Conservation (phyloP, 1,139 yeast genomes). For the Pichia sp. region DNA sequence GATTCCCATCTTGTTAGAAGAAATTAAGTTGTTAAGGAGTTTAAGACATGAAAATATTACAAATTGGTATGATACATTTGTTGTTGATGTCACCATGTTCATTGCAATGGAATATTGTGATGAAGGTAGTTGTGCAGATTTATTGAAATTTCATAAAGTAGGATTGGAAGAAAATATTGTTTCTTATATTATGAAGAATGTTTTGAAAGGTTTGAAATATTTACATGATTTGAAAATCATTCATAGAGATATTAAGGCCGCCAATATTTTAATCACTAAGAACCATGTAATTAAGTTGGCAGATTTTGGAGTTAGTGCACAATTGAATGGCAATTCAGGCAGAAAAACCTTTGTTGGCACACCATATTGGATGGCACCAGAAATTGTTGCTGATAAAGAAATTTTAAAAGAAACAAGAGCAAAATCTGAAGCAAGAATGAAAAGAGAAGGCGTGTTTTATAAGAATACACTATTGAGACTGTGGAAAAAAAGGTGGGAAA, state of each 20-base stretch:
- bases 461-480: slow-evolving; percentile 8
- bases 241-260: slow-evolving; percentile 84
- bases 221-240: slow-evolving; percentile 66
- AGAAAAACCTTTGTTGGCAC: slow-evolving; percentile 81
- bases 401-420: slow-evolving; percentile 8
- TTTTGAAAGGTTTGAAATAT: slow-evolving; percentile 60
- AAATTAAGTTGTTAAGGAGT: slow-evolving; percentile 64
- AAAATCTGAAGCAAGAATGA: slow-evolving; percentile 10
- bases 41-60: slow-evolving; percentile 62
- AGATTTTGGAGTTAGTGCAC: slow-evolving; percentile 86
- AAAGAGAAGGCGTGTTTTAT: slow-evolving; percentile 8
- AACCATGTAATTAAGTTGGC: slow-evolving; percentile 64
- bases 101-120: slow-evolving; percentile 91
- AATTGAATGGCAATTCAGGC: slow-evolving; percentile 53
- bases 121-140: slow-evolving; percentile 83
- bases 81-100: slow-evolving; percentile 65
- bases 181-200: slow-evolving; percentile 52
- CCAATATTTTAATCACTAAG: slow-evolving; percentile 64
- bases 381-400: slow-evolving; percentile 42
- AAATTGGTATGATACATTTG: slow-evolving; percentile 55
- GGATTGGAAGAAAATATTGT: slow-evolving; percentile 50
- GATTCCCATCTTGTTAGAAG: slow-evolving; percentile 60
- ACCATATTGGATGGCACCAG: slow-evolving; percentile 95
- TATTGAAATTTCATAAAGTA: slow-evolving; percentile 45
- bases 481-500: slow-evolving; percentile 13